Evolutionary conservation across 202 grass and related monocot genomes (phyloP).

Genomic region (Saccharum hybrid): DNA sequence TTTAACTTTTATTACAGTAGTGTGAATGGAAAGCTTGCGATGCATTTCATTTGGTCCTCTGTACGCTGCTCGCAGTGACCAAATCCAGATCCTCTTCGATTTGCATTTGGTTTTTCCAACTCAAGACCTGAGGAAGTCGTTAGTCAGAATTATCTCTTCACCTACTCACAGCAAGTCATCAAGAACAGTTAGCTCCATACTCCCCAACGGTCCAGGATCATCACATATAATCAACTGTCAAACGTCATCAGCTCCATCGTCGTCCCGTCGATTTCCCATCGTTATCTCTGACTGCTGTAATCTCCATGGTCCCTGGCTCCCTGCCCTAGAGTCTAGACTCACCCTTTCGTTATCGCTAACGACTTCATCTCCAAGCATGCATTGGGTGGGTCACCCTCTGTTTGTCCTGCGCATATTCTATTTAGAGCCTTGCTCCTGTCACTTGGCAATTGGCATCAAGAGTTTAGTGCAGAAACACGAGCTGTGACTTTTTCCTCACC

Average conservation of each 20-base stretch:
- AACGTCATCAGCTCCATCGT: neutral
- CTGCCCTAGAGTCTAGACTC: neutral
- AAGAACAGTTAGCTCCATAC: slow-evolving; percentile 17
- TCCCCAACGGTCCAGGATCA: slow-evolving; percentile 4
- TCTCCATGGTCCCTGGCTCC: slow-evolving; percentile 5
- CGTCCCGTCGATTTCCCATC: slow-evolving; percentile 17
- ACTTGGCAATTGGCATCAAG: slow-evolving; percentile 9
- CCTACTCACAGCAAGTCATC: slow-evolving; percentile 35
- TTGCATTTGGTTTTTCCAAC: neutral
- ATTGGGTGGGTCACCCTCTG: neutral
- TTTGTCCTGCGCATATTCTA: neutral
- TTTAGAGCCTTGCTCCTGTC: neutral
- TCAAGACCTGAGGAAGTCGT: slow-evolving; percentile 37
- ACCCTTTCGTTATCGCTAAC: neutral
- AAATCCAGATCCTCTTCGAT: neutral
- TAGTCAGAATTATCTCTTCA: slow-evolving; percentile 9
- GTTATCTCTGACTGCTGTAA: neutral
- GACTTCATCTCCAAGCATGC: slow-evolving; percentile 9
- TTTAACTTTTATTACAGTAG: neutral
- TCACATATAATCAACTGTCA: slow-evolving; percentile 12
- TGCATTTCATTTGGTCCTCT: neutral
- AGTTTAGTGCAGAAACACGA: slow-evolving; percentile 5
- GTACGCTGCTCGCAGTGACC: neutral
- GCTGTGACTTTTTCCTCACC: slow-evolving; percentile 6
- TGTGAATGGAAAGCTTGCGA: neutral